Evolutionary conservation across 352 stramenopile species (phyloP), one percentile per base, ranked within the genome.

Genomic region (Globisporangium solare): DNA sequence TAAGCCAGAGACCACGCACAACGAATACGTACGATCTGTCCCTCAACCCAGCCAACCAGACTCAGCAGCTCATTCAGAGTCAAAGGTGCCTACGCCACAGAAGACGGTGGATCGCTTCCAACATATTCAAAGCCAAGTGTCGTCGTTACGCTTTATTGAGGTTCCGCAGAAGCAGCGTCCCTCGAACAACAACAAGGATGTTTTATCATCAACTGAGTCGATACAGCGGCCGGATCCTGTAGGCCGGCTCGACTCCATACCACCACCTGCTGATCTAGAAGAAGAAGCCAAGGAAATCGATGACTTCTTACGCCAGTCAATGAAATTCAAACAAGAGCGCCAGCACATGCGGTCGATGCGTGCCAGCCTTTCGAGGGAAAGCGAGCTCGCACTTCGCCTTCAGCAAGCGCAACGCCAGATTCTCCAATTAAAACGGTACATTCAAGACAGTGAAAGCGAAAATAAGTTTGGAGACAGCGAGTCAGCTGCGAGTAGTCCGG

Each of bases 371-470:
- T 54, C 56, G 46, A 87, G 76, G 60, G 84, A 94, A 51, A 83
- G 65, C 32, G 74, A 81, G 22, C 52, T 94, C 4, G 55, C 73
- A 6, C 50, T 91, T 22, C 78, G 74, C 45, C 71, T 94, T 35
- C 81, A 92, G 46, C 79, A 88, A 47, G 76, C 82, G 14, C 76
- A 94, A 22, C 69, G 78, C 11, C 78, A 92, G 27, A 83, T 92
- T 48, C 24, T 88, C 15, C 61, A 83, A 41, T 62, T 94, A 47
- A 86, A 87, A 39, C 61, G 74, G 7, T 72, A 92, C 59, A 76
- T 92, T 17, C 60, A 88, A 59, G 57, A 68, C 13, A 43, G 37
- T 2, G 47, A 51, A n/a, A 51, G 32, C 6, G 54, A 20, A 12
- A 39, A 46, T 6, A 15, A 42, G 7, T 31, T 20, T 8, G 53